phyloP scores from a whole-genome alignment of 2,329 filamentous ascomycete genomes.

The Aspergillus nomiae region DNA sequence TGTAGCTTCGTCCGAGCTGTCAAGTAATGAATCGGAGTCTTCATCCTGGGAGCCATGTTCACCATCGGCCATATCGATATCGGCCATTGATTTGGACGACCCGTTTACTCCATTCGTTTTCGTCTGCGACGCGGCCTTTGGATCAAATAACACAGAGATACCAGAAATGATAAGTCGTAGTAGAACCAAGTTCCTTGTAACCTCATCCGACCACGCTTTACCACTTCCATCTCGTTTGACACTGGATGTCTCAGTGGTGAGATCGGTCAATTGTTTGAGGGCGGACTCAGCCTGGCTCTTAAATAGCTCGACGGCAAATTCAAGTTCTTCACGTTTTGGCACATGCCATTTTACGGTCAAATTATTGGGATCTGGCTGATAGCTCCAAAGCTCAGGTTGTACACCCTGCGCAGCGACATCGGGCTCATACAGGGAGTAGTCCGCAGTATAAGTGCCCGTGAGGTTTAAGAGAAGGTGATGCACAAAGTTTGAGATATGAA shows the following conservation, averaged over 20 bases:
- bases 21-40: constrained; percentile 55
- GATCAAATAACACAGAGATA: constrained; percentile 85
- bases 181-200: constrained; percentile 84
- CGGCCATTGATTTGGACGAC: constrained; percentile 39
- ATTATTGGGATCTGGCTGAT: constrained; percentile 70
- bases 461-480: constrained; percentile 94
- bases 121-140: constrained; percentile 66
- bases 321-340: constrained; percentile 74
- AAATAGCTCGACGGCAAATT: constrained; percentile 88
- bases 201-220: constrained; percentile 98
- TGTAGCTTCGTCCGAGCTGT: constrained; percentile 59
- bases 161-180: constrained; percentile 88
- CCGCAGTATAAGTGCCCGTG: constrained; percentile 89
- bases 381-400: constrained; percentile 80
- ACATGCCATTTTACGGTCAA: constrained; percentile 91
- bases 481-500: constrained; percentile 96
- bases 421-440: constrained; percentile 86
- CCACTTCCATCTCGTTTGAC: constrained; percentile 92
- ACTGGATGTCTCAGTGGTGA: constrained; percentile 79
- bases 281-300: constrained; percentile 79
- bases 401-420: constrained; percentile 70
- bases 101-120: constrained; percentile 40
- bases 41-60: constrained; percentile 31
- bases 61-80: constrained; percentile 50
- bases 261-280: constrained; percentile 69